Percentiles rank a stretch among this genome's conserved stretches.
Evolutionary conservation across 176 grass and related monocot species (phyloP).

Genomic region (Triticum turgidum): DNA sequence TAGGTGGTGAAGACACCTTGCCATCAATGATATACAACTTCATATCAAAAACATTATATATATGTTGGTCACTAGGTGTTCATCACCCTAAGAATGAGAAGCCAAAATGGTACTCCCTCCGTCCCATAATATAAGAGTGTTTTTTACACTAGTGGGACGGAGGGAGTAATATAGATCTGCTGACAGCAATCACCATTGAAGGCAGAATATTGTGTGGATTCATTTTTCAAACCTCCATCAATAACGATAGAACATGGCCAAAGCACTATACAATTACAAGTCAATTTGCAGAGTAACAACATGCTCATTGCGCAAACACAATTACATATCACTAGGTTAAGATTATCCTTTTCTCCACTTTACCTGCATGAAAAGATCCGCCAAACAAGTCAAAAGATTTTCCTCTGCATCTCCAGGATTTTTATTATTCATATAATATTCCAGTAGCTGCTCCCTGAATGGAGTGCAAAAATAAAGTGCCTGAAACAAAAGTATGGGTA

Average conservation of each 20-base stretch:
- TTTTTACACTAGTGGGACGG: too few species aligned
- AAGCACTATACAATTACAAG: not conserved
- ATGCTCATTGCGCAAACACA: slow-evolving; percentile 6
- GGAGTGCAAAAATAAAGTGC: slow-evolving; percentile 95
- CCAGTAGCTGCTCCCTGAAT: slow-evolving; percentile 82
- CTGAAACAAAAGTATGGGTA: slow-evolving; percentile 57
- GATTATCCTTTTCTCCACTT: not conserved
- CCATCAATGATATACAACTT: not conserved
- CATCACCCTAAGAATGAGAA: slow-evolving; percentile 10
- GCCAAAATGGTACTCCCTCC: not conserved
- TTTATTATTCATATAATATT: slow-evolving; percentile 81
- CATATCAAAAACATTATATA: not conserved
- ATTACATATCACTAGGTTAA: not conserved
- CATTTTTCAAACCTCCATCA: not conserved
- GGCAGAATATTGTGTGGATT: not conserved
- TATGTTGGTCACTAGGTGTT: not conserved
- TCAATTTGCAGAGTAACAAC: slow-evolving; percentile 16
- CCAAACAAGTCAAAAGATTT: slow-evolving; percentile 93
- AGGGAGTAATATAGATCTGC: slow-evolving; percentile 1
- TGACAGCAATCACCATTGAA: not conserved
- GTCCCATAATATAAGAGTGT: too few species aligned
- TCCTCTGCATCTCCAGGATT: slow-evolving; percentile 72
- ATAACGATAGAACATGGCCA: not conserved
- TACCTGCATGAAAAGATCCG: slow-evolving; percentile 98
- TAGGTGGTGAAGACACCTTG: not conserved